Evolutionary conservation across 345 rosid genomes (phyloP).

Genomic region (Raphanus sativus): DNA sequence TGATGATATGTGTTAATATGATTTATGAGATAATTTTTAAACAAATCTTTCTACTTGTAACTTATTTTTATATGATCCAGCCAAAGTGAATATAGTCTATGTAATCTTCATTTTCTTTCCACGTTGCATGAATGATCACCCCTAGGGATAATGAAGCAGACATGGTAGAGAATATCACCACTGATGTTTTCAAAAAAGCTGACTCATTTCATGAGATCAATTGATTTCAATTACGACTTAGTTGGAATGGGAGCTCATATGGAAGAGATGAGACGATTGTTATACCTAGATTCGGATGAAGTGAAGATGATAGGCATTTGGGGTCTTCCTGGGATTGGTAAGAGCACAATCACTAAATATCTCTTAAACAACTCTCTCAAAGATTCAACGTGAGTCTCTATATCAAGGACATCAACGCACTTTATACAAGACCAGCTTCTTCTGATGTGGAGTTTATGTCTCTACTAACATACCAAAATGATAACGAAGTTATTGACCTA

Average conservation of each 20-base stretch:
- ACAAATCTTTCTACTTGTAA: no score
- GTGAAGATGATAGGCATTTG: slow-evolving; percentile 15
- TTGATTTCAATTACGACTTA: neutral
- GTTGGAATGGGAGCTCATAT: slow-evolving; percentile 4
- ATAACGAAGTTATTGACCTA: neutral
- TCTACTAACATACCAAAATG: slow-evolving; percentile 7
- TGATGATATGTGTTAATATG: no score
- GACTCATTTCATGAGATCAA: slow-evolving; percentile 5
- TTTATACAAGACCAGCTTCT: slow-evolving; percentile 4
- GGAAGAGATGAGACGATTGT: neutral
- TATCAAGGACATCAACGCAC: slow-evolving; percentile 1
- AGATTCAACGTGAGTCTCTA: slow-evolving; percentile 17
- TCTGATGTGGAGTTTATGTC: neutral
- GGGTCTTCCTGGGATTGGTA: slow-evolving; percentile 17
- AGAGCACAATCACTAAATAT: slow-evolving; percentile 11
- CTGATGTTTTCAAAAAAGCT: slow-evolving; percentile 2
- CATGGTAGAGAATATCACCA: slow-evolving; percentile 9
- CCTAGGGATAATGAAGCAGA: slow-evolving; percentile 21
- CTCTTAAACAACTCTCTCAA: neutral
- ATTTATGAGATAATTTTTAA: no score
- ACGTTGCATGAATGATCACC: neutral
- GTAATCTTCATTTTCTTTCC: no score
- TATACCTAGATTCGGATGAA: slow-evolving; percentile 12
- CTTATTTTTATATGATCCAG: no score
- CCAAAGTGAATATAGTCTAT: no score